These are phyloP conservation scores for Infundibulicybe gibba DNA, from an alignment of 768 basidiomycete species.

Conservation along the genomic window DNA sequence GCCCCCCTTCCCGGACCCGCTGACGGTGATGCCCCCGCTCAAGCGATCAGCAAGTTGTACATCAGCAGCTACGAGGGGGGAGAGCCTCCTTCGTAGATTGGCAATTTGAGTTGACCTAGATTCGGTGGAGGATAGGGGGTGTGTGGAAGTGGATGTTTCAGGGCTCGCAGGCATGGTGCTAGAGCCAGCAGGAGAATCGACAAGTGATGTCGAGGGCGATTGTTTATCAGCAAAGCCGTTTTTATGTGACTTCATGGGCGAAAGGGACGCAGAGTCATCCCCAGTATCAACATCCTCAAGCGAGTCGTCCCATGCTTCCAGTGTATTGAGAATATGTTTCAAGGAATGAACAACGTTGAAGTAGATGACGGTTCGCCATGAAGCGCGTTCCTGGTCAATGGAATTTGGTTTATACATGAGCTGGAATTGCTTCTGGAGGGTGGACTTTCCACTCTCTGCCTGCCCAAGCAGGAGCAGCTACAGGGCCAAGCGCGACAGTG, in stretches of 20 bases:
- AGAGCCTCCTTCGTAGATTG: conserved; percentile 54
- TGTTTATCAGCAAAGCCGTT: conserved; percentile 34
- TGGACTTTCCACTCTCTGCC: conserved; percentile 77
- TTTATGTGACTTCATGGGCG: conserved; percentile 18
- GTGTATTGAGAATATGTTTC: conserved; percentile 61
- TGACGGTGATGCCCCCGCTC: conserved; percentile 69
- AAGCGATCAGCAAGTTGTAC: conserved; percentile 64
- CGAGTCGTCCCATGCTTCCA: conserved; percentile 60
- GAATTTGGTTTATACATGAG: conserved; percentile 76
- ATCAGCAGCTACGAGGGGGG: conserved; percentile 60
- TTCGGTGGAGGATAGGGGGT: conserved; percentile 21
- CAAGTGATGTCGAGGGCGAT: conserved; percentile 35
- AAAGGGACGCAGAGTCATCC: conserved; percentile 25
- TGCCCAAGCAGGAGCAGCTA: conserved; percentile 76
- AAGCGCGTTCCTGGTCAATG: conserved; percentile 63
- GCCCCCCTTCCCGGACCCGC: conserved; percentile 72
- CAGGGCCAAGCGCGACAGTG: conserved; percentile 11
- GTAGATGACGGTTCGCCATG: conserved; percentile 74
- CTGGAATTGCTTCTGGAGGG: conserved; percentile 76
- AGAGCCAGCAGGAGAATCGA: conserved; percentile 17
- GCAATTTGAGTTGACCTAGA: conserved; percentile 39
- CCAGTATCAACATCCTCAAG: conserved; percentile 40
- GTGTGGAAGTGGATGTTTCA: conserved; percentile 22
- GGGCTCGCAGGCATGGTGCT: conserved; percentile 14
- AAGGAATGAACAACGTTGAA: conserved; percentile 74